Evolutionary conservation across 345 rosid species (phyloP).

Genomic region (Diplotaxis tenuifolia): DNA sequence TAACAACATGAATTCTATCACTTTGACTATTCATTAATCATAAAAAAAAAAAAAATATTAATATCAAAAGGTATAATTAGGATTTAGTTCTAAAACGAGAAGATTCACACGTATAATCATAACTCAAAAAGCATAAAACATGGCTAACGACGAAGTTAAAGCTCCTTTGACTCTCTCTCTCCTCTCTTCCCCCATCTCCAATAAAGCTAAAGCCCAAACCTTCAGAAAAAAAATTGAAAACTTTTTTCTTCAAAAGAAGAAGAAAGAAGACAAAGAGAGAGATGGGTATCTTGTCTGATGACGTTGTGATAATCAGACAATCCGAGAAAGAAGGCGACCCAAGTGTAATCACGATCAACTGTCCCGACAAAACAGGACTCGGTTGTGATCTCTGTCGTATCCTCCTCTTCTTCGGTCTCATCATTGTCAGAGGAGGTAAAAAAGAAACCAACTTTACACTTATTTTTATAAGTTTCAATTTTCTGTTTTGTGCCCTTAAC

Average conservation of each 20-base stretch:
- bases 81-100: not conserved
- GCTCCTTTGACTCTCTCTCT: conserved; percentile 26
- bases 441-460: not conserved
- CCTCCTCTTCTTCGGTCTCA: conserved; percentile 87
- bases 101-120: not conserved
- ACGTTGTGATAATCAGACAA: conserved; percentile 70
- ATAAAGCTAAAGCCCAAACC: not conserved
- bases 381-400: conserved; percentile 94
- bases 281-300: conserved; percentile 85
- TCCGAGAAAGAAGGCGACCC: conserved; percentile 79
- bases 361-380: conserved; percentile 97
- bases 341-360: conserved; percentile 71
- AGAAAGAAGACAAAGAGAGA: conserved; percentile 1
- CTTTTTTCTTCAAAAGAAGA: not conserved
- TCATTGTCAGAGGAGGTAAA: conserved; percentile 89
- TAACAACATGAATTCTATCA: not conserved
- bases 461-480: not conserved
- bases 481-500: not conserved
- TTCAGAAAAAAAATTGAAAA: conserved; percentile 13
- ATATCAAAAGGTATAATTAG: not conserved
- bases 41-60: no score
- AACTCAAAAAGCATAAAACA: not conserved
- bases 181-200: not conserved
- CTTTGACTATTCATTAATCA: not conserved
- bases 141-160: conserved; percentile 21